These are phyloP conservation scores for Diatrype stigma DNA, from an alignment of 2,329 filamentous ascomycete species.

Conservation along the genomic window DNA sequence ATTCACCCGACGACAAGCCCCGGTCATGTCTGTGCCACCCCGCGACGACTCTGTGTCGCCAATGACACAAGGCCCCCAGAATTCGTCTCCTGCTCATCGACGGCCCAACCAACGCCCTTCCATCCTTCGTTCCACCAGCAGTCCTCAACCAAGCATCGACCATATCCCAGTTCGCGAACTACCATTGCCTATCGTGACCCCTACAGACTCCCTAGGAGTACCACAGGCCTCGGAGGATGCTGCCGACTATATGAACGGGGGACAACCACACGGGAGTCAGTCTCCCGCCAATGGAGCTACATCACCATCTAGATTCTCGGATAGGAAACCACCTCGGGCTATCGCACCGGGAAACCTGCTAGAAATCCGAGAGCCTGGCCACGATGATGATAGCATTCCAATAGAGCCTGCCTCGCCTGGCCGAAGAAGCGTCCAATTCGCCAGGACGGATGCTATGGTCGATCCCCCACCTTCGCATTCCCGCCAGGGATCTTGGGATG, in stretches of 20 bases:
- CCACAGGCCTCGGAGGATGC: constrained; percentile 19
- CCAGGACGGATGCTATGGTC: constrained; percentile 46
- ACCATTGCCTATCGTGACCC: constrained; percentile 18
- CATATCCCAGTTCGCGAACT: constrained; percentile 12
- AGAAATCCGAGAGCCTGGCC: constrained; percentile 7
- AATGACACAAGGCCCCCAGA: constrained; percentile 26
- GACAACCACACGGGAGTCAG: constrained; percentile 26
- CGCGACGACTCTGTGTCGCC: constrained; percentile 32
- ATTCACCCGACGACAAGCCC: neutral
- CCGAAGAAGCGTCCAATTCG: constrained; percentile 73
- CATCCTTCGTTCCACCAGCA: constrained; percentile 18
- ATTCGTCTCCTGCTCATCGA: constrained; percentile 18
- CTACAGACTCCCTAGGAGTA: constrained; percentile 13
- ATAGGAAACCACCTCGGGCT: constrained; percentile 1
- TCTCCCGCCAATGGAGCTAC: constrained; percentile 20
- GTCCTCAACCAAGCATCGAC: constrained; percentile 18
- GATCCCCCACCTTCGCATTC: constrained; percentile 50
- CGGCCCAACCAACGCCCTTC: constrained; percentile 17
- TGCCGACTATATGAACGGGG: constrained; percentile 35
- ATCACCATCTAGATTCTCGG: constrained; percentile 17
- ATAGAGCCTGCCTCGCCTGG: constrained; percentile 36
- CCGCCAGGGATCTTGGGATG: constrained; percentile 63
- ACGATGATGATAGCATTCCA: constrained; percentile 10
- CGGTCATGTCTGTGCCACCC: constrained; percentile 17
- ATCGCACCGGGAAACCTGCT: neutral